Evolutionary conservation across 2,329 filamentous ascomycete genomes (phyloP).

Genomic region (Fusarium oligoseptatum): DNA sequence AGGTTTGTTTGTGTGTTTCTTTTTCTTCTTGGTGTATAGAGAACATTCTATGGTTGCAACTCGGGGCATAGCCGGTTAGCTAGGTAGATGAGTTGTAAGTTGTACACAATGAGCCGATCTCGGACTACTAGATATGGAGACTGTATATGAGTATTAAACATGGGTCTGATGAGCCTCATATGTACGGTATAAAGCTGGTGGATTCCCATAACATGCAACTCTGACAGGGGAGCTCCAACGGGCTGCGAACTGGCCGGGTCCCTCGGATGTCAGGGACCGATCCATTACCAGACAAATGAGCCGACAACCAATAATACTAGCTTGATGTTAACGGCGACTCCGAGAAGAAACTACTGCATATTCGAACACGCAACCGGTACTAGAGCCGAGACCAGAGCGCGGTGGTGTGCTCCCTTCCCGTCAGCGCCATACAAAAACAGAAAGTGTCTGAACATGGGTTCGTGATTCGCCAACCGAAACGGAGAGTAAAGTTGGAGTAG

Average conservation of each 20-base stretch:
- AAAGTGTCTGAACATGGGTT: slow-evolving; percentile 4
- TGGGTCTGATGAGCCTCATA: neutral
- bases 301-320: slow-evolving; percentile 10
- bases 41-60: neutral
- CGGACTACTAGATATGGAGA: neutral
- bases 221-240: neutral
- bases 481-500: slow-evolving; percentile 16
- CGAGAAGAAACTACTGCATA: slow-evolving; percentile 20
- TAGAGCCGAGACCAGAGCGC: neutral
- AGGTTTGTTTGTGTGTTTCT: slow-evolving; percentile 7
- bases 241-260: slow-evolving; percentile 17
- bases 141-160: neutral
- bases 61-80: neutral
- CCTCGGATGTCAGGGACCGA: slow-evolving; percentile 15
- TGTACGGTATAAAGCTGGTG: neutral
- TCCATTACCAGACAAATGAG: neutral
- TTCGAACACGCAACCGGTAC: slow-evolving; percentile 13
- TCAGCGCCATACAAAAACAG: neutral
- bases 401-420: neutral
- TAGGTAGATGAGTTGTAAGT: neutral
- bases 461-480: slow-evolving; percentile 24
- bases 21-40: slow-evolving; percentile 8
- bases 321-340: slow-evolving; percentile 22
- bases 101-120: neutral
- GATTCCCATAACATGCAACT: neutral